Evolutionary conservation across 73 alveolate genomes (phyloP).

Genomic region (Tetrahymena malaccensis): DNA sequence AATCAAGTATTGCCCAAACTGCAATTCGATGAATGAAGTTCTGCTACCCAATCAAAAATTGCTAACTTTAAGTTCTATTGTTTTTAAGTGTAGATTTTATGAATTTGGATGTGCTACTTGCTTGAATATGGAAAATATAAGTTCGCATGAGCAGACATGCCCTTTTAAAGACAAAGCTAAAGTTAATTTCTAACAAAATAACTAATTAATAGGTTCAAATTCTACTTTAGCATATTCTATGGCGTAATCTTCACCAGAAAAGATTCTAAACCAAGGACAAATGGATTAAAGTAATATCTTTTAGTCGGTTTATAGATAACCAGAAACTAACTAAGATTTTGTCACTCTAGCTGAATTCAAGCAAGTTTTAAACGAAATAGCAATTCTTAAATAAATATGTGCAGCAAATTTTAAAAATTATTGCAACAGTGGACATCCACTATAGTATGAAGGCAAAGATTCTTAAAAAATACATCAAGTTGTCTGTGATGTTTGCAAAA

Average conservation of each 20-base stretch:
- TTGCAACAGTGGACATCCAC: background rate
- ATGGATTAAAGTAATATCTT: background rate
- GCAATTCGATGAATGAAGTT: background rate
- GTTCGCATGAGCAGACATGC: background rate
- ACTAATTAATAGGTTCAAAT: background rate
- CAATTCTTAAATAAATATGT: background rate
- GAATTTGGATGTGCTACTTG: background rate
- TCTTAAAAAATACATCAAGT: background rate
- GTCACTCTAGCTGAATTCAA: background rate
- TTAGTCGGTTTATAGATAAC: background rate
- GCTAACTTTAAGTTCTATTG: background rate
- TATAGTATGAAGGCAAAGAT: background rate
- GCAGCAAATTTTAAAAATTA: background rate
- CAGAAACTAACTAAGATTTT: background rate
- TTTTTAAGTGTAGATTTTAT: background rate
- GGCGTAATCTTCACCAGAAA: background rate
- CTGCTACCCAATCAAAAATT: background rate
- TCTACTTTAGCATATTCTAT: background rate
- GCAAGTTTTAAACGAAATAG: background rate
- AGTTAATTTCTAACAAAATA: background rate
- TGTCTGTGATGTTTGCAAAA: background rate
- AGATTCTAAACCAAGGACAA: background rate
- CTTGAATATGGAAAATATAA: background rate
- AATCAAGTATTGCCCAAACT: background rate
- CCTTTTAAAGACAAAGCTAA: background rate